Percentiles rank a stretch among this genome's conserved stretches.
phyloP scores from a whole-genome alignment of 805 yeast species.

The Pichia nakasei region DNA sequence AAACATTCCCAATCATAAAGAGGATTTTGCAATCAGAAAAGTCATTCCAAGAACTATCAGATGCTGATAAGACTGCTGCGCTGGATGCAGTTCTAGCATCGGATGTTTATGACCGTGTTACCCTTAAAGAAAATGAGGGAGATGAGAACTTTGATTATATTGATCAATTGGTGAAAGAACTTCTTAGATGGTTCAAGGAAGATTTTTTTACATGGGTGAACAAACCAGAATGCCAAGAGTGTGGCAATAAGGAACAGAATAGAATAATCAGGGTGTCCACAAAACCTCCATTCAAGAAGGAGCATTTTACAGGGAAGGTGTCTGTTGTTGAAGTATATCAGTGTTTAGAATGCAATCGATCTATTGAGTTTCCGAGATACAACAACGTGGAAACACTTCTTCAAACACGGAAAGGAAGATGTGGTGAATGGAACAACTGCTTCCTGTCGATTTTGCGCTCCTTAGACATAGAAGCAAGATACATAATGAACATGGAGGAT shows the following conservation, averaged over 20 bases:
- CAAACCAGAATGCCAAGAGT: conserved; percentile 49
- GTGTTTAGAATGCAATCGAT: conserved; percentile 43
- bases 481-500: conserved; percentile 84
- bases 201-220: conserved; percentile 82
- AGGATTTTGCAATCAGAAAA: neutral
- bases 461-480: conserved; percentile 56
- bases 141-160: conserved; percentile 32
- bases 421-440: conserved; percentile 94
- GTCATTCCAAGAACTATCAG: neutral
- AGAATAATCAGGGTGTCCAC: conserved; percentile 33
- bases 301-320: conserved; percentile 41
- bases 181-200: conserved; percentile 63
- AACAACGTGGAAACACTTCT: conserved; percentile 58
- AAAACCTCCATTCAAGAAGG: conserved; percentile 29
- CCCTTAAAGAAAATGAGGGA: conserved; percentile 18
- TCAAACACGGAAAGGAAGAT: conserved; percentile 62
- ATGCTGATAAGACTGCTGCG: conserved; percentile 42
- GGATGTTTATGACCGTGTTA: conserved; percentile 47
- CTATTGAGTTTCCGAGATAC: conserved; percentile 65
- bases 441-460: conserved; percentile 65
- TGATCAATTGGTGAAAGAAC: conserved; percentile 50
- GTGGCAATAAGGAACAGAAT: conserved; percentile 35
- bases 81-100: conserved; percentile 54
- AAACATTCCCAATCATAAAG: neutral
- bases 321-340: conserved; percentile 52